A percentile compares a stretch with the other conserved stretches of the same genome.
Conservation (phyloP, 306 rosid genomes). For the Canavalia gladiata region DNA sequence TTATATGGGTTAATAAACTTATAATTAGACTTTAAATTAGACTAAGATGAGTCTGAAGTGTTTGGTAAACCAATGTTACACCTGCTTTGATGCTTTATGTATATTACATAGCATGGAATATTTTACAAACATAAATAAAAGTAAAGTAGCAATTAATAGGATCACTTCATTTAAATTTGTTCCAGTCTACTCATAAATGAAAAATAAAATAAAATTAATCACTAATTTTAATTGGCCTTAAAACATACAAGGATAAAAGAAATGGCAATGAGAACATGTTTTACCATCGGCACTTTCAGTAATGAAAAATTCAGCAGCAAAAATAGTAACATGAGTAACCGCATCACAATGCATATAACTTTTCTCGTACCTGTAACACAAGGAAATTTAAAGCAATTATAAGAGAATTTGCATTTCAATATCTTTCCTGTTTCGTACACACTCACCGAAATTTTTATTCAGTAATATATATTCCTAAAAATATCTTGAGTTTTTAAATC, state of each 20-base stretch:
- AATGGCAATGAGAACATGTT: background rate
- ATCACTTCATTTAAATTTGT: slow-evolving; percentile 6
- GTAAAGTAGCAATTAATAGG: slow-evolving; percentile 13
- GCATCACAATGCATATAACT: slow-evolving; percentile 98
- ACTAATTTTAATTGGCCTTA: background rate
- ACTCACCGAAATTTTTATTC: background rate
- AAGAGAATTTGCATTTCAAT: slow-evolving; percentile 2
- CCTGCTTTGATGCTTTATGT: background rate
- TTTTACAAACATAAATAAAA: background rate
- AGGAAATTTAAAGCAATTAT: background rate
- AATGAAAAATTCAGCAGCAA: slow-evolving; percentile 83
- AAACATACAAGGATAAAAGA: slow-evolving; percentile 1
- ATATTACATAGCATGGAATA: slow-evolving; percentile 9
- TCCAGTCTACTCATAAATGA: background rate
- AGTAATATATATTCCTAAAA: background rate
- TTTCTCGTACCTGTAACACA: slow-evolving; percentile 84
- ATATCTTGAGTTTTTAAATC: background rate
- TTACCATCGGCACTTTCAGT: slow-evolving; percentile 97
- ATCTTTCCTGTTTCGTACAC: background rate
- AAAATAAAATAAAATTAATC: background rate
- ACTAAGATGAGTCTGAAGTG: slow-evolving; percentile 97
- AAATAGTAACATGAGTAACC: slow-evolving; percentile 94
- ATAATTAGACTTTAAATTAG: slow-evolving; percentile 95
- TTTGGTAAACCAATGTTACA: slow-evolving; percentile 52
- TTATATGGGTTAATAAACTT: slow-evolving; percentile 55